Evolutionary conservation across 169 alveolate species (phyloP), one percentile per base, ranked within the genome.

Genomic region (Babesia divergens): DNA sequence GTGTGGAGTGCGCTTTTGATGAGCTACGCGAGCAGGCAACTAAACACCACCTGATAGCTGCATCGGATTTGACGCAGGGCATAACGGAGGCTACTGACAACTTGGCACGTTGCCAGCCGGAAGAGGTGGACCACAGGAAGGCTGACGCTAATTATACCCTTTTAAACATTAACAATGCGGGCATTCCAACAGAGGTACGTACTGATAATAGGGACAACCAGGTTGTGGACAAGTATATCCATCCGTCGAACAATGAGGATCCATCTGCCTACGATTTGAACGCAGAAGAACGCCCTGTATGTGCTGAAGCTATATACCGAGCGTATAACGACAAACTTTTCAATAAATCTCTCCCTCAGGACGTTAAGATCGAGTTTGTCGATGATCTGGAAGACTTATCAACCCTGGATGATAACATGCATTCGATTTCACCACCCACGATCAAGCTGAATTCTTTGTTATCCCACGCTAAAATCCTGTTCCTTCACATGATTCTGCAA

Each of bases 21-120:
- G 86, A 77, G 53, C 82, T 77, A 11, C 59, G 86, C 18, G 86
- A 77, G 51, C 72, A 77, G 24, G 53, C 55, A 14, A 68, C 72
- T 24, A 77, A 67, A 52, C 67, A 77, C 64, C 29, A 32, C 24
- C 66, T 77, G 20, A 77, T 77, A 40, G 42, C 68, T 8, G 58
- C 82, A 16, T 9, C 65, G n/a, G 86, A 77, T 35, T 66, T 77
- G 37, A 62, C 74, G 1, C 62, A 40, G 52, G 84, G 75, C 31
- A 59, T 77, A 11, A 44, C 74, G 11, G 53, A 40, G 51, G 74
- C 72, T 22, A 67, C 74, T 6, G 44, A 68, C 52, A 32, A 55
- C 40, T 59, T 77, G 22, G 71, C 81, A 7, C 68, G 72, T 38
- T 47, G 74, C 74, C 47, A 40, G 26, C 81, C 71, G 18, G 68